Conservation (phyloP, 75 land plant species). For the Picea sitchensis region DNA sequence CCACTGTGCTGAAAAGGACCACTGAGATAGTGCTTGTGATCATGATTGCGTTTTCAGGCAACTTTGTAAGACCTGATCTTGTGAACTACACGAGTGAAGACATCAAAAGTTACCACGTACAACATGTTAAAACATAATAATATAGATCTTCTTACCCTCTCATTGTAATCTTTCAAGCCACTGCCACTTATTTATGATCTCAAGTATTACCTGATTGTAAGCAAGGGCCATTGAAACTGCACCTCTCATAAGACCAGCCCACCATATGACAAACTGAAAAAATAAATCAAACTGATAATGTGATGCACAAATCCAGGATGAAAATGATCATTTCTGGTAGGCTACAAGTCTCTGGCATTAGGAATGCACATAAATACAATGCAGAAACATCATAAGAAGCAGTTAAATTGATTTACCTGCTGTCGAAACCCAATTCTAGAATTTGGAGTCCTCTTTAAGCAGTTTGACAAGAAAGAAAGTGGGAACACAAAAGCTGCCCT, state of each 20-base stretch:
- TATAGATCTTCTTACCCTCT: neutral
- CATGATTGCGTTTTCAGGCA: conserved; percentile 65
- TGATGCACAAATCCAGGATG: neutral
- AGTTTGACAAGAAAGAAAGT: conserved; percentile 72
- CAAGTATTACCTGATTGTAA: conserved; percentile 67
- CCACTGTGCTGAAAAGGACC: conserved; percentile 95
- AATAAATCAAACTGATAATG: neutral
- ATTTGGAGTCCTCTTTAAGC: conserved; percentile 21
- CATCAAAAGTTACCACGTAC: neutral
- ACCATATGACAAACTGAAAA: conserved; percentile 74
- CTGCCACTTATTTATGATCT: neutral
- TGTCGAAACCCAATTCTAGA: conserved; percentile 59
- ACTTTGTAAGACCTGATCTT: conserved; percentile 43
- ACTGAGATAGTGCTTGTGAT: conserved; percentile 88
- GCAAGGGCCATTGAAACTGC: conserved; percentile 96
- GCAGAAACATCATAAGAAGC: neutral
- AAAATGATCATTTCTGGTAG: neutral
- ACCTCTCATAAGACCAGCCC: conserved; percentile 98
- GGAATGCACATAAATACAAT: neutral
- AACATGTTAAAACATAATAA: neutral
- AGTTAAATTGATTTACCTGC: conserved; percentile 45
- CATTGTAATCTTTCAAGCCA: neutral
- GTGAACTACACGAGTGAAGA: conserved; percentile 60
- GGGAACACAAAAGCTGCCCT: conserved; percentile 92
- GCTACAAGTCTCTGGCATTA: neutral